phyloP scores from a whole-genome alignment of 2,329 filamentous ascomycete genomes.

The Fusarium anguioides region DNA sequence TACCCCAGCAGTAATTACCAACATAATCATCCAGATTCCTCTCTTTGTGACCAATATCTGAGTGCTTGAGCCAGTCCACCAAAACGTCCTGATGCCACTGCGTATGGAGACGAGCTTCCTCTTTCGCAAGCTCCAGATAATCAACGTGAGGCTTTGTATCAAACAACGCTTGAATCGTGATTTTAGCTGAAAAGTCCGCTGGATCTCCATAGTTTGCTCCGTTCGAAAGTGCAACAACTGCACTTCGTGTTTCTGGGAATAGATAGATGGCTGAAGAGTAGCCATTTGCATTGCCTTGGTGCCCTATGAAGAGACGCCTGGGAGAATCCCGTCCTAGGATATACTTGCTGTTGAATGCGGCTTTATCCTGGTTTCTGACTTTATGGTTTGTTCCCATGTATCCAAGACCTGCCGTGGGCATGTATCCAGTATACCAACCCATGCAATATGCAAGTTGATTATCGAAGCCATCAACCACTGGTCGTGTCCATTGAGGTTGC shows the following conservation, averaged over 20 bases:
- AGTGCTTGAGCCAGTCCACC: neutral
- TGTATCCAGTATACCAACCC: neutral
- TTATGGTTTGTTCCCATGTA: slow-evolving; percentile 2
- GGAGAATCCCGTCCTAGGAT: neutral
- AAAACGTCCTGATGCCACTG: neutral
- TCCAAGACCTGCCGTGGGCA: neutral
- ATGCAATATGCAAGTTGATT: neutral
- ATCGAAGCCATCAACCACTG: neutral
- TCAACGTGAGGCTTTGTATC: neutral
- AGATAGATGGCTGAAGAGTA: neutral
- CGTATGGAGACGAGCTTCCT: neutral
- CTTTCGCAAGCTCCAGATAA: neutral
- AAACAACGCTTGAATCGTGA: neutral
- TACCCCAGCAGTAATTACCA: neutral
- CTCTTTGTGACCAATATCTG: neutral
- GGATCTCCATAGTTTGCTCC: neutral
- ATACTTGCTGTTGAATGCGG: neutral
- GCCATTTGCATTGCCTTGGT: neutral
- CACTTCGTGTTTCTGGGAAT: neutral
- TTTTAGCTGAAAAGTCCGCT: neutral
- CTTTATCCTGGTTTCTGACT: neutral
- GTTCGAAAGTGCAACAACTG: neutral
- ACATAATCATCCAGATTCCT: neutral
- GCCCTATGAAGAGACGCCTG: neutral
- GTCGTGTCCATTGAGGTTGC: neutral